Evolutionary conservation across 2,329 filamentous ascomycete genomes (phyloP).

Genomic region (Xylariaceae sp.): DNA sequence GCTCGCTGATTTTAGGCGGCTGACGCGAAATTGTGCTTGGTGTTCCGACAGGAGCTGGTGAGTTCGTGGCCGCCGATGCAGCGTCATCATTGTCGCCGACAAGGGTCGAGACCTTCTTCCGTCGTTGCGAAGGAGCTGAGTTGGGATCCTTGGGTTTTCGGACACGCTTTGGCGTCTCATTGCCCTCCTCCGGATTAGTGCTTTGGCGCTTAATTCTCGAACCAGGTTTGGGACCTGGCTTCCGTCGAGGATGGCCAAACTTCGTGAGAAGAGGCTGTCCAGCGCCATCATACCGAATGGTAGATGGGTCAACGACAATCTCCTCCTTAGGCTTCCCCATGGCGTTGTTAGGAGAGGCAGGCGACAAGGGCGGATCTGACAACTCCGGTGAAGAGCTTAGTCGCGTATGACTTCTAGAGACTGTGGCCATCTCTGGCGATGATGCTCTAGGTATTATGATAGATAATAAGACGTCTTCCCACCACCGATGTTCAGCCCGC

Average conservation of each 20-base stretch:
- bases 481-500: not conserved
- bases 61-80: conserved; percentile 26
- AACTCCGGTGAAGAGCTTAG: conserved; percentile 33
- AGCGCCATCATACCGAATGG: conserved; percentile 30
- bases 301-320: conserved; percentile 32
- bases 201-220: conserved; percentile 42
- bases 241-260: conserved; percentile 55
- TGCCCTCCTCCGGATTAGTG: conserved; percentile 35
- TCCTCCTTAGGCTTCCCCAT: conserved; percentile 28
- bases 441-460: too few species aligned
- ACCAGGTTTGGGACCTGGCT: conserved; percentile 61
- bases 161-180: conserved; percentile 45
- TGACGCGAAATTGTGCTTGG: conserved; percentile 33
- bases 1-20: conserved; percentile 37
- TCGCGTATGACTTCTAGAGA: conserved; percentile 25
- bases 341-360: conserved; percentile 31
- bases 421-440: conserved; percentile 22
- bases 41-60: conserved; percentile 17
- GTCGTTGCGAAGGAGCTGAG: conserved; percentile 49
- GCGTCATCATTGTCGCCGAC: conserved; percentile 28
- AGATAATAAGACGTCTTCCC: too few species aligned
- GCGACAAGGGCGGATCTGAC: conserved; percentile 30
- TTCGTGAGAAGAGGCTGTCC: conserved; percentile 47
- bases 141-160: conserved; percentile 57
- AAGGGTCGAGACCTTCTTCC: conserved; percentile 46